Conservation (phyloP, 176 grass and related monocot species). For the Ananas comosus region DNA sequence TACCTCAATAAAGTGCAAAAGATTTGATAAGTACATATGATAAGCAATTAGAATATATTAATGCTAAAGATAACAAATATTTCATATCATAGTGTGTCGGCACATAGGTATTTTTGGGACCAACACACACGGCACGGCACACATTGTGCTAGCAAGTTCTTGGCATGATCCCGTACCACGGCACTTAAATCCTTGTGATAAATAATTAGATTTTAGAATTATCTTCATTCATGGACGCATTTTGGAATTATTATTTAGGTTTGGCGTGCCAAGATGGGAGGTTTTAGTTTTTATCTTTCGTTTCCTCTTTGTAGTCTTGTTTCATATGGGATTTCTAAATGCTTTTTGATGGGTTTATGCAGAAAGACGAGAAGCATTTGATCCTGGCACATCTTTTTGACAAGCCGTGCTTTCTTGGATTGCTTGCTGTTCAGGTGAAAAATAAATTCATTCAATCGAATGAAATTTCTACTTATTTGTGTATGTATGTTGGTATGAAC, state of each 20-base stretch:
- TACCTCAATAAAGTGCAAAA: too few relatives aligned
- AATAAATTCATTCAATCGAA: neutral
- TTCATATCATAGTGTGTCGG: too few relatives aligned
- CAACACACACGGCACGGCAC: too few relatives aligned
- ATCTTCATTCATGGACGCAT: neutral
- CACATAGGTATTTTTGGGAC: too few relatives aligned
- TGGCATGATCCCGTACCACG: too few relatives aligned
- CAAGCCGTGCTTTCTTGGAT: conserved; percentile 88
- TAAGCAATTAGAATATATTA: too few relatives aligned
- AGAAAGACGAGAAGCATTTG: conserved; percentile 76
- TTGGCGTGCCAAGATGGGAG: neutral
- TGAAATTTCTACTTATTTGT: neutral
- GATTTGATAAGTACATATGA: too few relatives aligned
- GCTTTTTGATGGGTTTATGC: conserved; percentile 6
- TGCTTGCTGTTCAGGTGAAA: conserved; percentile 78
- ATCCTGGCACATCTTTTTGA: conserved; percentile 85
- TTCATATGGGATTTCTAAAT: neutral
- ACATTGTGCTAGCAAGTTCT: too few relatives aligned
- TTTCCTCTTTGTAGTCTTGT: neutral
- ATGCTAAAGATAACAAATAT: too few relatives aligned
- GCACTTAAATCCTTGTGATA: too few relatives aligned
- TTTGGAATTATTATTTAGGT: neutral
- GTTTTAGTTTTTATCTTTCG: neutral
- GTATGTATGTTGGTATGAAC: too few relatives aligned
- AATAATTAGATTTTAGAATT: too few relatives aligned